Evolutionary conservation across 2,329 filamentous ascomycete species (phyloP), one percentile per base, ranked within the genome.

Genomic region (Microsporum canis): DNA sequence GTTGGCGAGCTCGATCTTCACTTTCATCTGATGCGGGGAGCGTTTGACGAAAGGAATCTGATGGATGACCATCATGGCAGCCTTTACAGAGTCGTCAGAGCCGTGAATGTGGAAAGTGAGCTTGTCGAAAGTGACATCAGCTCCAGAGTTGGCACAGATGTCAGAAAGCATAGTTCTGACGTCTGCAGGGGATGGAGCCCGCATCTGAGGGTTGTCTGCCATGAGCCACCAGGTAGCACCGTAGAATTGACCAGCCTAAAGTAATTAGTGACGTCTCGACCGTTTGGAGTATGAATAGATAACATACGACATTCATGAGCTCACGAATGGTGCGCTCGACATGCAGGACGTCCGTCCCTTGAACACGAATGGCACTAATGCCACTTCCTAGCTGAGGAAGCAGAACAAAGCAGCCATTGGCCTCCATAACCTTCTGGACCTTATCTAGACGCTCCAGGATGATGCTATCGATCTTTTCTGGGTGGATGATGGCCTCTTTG

Each of bases 1-100:
- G 71, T 97, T 97, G 70, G 94, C 94, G 61, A 99, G 86, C 78
- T 99, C 94, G 65, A 99, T 95, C 80, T 97, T 97, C 71, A 99
- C 92, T 61, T 91, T 86, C 72, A 99, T 95, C 72, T 95, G 91
- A 70, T 95, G 95, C 66, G 89, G 88, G 47, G 88, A 85, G 68
- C 91, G 88, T 66, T 87, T 87, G 63, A 95, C 89, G 69, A 96
- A 95, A 47, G 88, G 87, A 66, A 96, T 88, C 66, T 95, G 88
- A 60, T 92, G 89, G 68, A 99, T 90, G 61, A 97, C 91, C 73
- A 86, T 88, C 77, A 99, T 84, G n/a, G 92, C 94, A 60, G 88
- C 87, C 75, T 97, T 96, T 68, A 97, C 92, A 12, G 91, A 87
- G 72, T 99, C 95, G 71, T 99, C 94, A 12, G 92, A 96, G 23